Evolutionary conservation across 2,329 filamentous ascomycete species (phyloP), one percentile per base, ranked within the genome.

Genomic region (Niveomyces coronatus): DNA sequence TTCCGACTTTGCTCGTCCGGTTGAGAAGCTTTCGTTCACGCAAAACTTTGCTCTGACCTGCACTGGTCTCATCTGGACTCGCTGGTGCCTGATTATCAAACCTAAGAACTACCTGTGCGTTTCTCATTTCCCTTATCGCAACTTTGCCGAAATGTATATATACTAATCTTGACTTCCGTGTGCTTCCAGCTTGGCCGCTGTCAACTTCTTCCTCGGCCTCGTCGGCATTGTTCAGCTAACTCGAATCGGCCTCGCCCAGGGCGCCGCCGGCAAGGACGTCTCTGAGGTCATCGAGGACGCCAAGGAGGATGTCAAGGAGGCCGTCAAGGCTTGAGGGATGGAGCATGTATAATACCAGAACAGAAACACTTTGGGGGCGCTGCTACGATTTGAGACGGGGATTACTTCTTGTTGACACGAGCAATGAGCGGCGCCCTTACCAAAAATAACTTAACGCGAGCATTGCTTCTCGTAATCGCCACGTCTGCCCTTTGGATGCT

Each of bases 21-120:
- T 84, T 46, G 85, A 93, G 62, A 86, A 87, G 62, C 85, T 98
- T 50, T 95, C 88, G 28, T 69, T 95, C 45, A 91, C 85, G 20
- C 88, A 95, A 66, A 98, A 96, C 68, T 70, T 71, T 35, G 89
- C 91, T 43, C 75, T 98, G 50, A 91, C 85, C 57, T 79, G 79
- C 52, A 98, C 91, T 9, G 91, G 91, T 49, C 65, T 83, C 48
- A 98, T 98, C 73, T 98, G 91, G 91, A 98, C 91, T 31, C 78
- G 91, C 49, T 98, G 91, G 91, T 98, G 91, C 72, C 73, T 96
- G 58, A 83, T 98, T 62, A 98, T 98, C 66, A 87, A 79, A 63
- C 91, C 91, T 41, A 79, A 79, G 64, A 98, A 98, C 71, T 67
- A 87, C 55, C 82, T 95, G 81, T 86, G 67, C 33, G 79, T 66